These are phyloP conservation scores for Allantophomopsis lycopodina DNA, from an alignment of 2,329 filamentous ascomycete species.

Conservation along the genomic window DNA sequence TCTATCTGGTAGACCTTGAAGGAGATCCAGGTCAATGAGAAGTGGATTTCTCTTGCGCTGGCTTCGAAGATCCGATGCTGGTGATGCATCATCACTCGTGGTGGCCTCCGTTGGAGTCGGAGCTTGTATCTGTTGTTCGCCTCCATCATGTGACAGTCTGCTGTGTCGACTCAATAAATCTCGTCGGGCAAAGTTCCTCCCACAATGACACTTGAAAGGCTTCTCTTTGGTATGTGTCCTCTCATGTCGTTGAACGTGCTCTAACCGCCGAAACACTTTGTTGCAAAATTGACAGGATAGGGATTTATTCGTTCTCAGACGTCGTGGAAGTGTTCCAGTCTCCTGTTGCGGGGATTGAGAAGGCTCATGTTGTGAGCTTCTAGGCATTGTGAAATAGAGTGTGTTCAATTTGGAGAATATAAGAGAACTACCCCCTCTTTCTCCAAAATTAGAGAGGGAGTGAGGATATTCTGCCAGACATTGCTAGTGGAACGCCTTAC, in stretches of 20 bases:
- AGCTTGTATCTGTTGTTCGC: background rate
- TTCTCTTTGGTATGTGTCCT: constrained; percentile 53
- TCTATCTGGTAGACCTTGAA: background rate
- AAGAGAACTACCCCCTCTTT: too few relatives aligned
- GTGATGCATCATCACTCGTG: background rate
- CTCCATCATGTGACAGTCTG: constrained; percentile 39
- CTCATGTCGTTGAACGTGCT: constrained; percentile 51
- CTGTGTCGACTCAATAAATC: constrained; percentile 50
- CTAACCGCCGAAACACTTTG: constrained; percentile 48
- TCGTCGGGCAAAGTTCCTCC: constrained; percentile 47
- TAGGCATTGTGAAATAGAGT: too few relatives aligned
- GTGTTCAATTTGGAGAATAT: too few relatives aligned
- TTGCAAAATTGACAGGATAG: constrained; percentile 44
- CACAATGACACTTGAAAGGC: constrained; percentile 46
- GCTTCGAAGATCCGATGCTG: background rate
- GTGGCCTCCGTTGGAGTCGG: background rate
- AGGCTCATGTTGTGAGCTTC: too few relatives aligned
- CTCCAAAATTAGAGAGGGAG: too few relatives aligned
- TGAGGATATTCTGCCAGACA: too few relatives aligned
- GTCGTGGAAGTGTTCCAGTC: too few relatives aligned
- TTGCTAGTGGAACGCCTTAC: too few relatives aligned
- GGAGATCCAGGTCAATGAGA: constrained; percentile 1
- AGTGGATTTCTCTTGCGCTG: too few relatives aligned
- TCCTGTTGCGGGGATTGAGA: too few relatives aligned
- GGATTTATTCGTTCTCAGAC: background rate